A percentile compares a stretch with the other conserved stretches of the same genome.
Conservation (phyloP, 2,329 filamentous ascomycete species). For the Leptographium galeiforme region DNA sequence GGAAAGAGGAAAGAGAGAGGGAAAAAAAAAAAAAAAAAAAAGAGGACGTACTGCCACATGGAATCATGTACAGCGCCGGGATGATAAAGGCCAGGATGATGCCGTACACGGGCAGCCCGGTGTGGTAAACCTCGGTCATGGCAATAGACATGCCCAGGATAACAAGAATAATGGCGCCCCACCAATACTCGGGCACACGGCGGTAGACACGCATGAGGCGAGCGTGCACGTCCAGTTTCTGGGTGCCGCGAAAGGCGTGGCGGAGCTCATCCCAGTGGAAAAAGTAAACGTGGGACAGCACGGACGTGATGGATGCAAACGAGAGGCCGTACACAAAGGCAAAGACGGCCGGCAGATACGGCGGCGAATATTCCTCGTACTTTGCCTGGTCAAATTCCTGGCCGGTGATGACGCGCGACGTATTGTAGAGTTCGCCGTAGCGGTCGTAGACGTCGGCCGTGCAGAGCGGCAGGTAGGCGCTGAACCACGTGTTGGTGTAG, state of each 20-base stretch:
- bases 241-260: constrained; percentile 15
- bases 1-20: not conserved
- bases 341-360: constrained; percentile 31
- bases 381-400: constrained; percentile 30
- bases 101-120: constrained; percentile 29
- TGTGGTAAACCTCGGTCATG: constrained; percentile 30
- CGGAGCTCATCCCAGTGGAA: constrained; percentile 46
- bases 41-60: constrained; percentile 21
- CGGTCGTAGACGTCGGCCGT: constrained; percentile 42
- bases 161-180: constrained; percentile 19
- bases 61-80: constrained; percentile 30
- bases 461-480: constrained; percentile 37
- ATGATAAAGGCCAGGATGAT: constrained; percentile 29
- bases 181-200: constrained; percentile 32
- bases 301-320: constrained; percentile 34
- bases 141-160: constrained; percentile 23
- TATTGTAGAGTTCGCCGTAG: constrained; percentile 33
- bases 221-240: constrained; percentile 12
- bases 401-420: constrained; percentile 30
- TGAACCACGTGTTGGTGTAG: constrained; percentile 35
- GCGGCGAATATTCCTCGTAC: constrained; percentile 38
- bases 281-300: constrained; percentile 36
- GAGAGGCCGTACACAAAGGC: constrained; percentile 36
- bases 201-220: constrained; percentile 14
- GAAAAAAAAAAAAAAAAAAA: not conserved